Base-by-base conservation (phyloP, 768 basidiomycete species). In the Paxillus rubicundulus region DNA sequence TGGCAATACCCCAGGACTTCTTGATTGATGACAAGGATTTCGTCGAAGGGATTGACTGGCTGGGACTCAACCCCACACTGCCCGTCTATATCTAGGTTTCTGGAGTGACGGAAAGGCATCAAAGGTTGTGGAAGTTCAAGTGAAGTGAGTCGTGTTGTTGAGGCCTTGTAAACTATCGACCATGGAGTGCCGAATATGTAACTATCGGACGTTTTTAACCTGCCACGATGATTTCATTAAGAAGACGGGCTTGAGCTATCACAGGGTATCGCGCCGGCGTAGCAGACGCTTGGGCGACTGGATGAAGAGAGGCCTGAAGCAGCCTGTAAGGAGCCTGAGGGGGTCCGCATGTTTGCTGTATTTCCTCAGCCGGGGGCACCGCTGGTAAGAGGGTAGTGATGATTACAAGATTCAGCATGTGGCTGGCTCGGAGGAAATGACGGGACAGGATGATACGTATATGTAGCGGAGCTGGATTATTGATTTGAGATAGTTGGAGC, bases 21-120 rank as follows among this genome's bases (percentile, higher is more conserved):
- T 74, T 94, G 45, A 89, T 89, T 45, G 89, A 91, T 53, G 81
- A 92, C 56, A 84, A 82, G 59, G 82, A 81, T 2, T 82, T 92
- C 44, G 81, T 83, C 10, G 77, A 78, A 54, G 86, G 85, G 56
- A 74, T 82, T 1, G 85, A 88, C 49, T 92, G 90, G 90, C 73
- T 65, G 16, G 85, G 80, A 5, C 70, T 90, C 34, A 86, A 90
- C 69, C 89, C 89, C 4, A 85, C 86, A 2, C 71, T 92, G 49
- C 89, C 88, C 0, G 84, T 92, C 55, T 92, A 88, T 64, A 84
- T 92, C 43, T 92, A 49, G 46, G 13, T 16, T 8, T 13, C 41
- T 27, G 17, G 21, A 41, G 21, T 20, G n/a, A 24, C 32, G 34
- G 33, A 18, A 84, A 76, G 14, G 71, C 78, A 78, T 78, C 32